Evolutionary conservation across 2,329 filamentous ascomycete species (phyloP).

Genomic region (Clarireedia hainanense): DNA sequence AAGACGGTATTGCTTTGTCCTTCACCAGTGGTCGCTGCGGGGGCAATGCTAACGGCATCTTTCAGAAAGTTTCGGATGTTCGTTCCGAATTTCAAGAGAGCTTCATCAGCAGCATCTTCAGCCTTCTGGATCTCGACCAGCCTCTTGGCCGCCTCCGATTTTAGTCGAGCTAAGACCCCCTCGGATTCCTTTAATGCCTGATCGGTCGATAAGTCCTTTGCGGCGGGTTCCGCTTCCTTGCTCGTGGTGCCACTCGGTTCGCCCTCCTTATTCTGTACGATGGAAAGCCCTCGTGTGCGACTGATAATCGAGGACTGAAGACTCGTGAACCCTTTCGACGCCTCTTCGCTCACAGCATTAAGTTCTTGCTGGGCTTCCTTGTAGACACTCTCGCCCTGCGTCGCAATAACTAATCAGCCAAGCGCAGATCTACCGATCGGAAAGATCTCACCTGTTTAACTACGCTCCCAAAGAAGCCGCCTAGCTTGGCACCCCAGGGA

Average conservation of each 20-base stretch:
- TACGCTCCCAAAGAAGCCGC: slow-evolving; percentile 84
- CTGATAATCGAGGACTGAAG: slow-evolving; percentile 60
- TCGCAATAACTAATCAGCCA: not conserved
- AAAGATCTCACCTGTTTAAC: slow-evolving; percentile 67
- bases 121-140: slow-evolving; percentile 85
- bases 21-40: slow-evolving; percentile 49
- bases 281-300: slow-evolving; percentile 65
- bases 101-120: slow-evolving; percentile 94
- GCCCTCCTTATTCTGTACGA: slow-evolving; percentile 31
- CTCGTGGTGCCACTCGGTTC: slow-evolving; percentile 10
- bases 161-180: slow-evolving; percentile 68
- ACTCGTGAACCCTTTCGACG: slow-evolving; percentile 69
- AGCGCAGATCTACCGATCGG: not conserved
- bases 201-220: slow-evolving; percentile 38
- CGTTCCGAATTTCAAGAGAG: slow-evolving; percentile 80
- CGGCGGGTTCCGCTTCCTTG: slow-evolving; percentile 24
- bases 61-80: slow-evolving; percentile 85
- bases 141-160: slow-evolving; percentile 69
- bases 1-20: slow-evolving; percentile 56
- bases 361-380: slow-evolving; percentile 83
- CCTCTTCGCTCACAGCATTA: slow-evolving; percentile 69
- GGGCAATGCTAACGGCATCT: slow-evolving; percentile 82
- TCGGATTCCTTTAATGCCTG: slow-evolving; percentile 43
- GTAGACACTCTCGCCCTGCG: slow-evolving; percentile 70
- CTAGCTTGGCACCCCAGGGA: slow-evolving; percentile 82